These are phyloP conservation scores for Roridomyces roridus DNA, from an alignment of 768 basidiomycete species.

Conservation along the genomic window DNA sequence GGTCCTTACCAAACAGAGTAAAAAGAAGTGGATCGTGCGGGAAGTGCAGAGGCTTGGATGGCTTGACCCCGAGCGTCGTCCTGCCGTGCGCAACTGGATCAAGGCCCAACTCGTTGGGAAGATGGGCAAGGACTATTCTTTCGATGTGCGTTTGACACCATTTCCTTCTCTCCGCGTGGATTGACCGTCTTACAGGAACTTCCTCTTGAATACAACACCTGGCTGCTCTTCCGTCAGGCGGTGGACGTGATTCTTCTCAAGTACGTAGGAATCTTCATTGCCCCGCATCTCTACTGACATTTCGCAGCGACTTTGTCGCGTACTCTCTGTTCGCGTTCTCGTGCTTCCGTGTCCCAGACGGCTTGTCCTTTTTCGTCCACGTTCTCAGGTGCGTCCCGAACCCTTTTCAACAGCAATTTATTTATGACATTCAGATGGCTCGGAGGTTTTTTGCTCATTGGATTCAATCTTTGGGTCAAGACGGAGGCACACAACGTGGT, in stretches of 20 bases:
- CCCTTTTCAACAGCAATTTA: too few relatives aligned
- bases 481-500: constrained; percentile 97
- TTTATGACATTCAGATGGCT: too few relatives aligned
- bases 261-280: constrained; percentile 53
- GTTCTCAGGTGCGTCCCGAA: constrained; percentile 77
- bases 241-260: constrained; percentile 97
- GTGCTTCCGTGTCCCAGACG: constrained; percentile 86
- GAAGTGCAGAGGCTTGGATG: constrained; percentile 82
- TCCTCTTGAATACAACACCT: constrained; percentile 93
- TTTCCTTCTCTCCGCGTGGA: constrained; percentile 2
- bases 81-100: constrained; percentile 81
- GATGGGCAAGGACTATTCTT: constrained; percentile 94
- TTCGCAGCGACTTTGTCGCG: constrained; percentile 84
- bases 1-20: constrained; percentile 94
- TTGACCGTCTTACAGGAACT: constrained; percentile 61
- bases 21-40: constrained; percentile 91
- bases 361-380: constrained; percentile 75
- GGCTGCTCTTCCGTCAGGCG: constrained; percentile 94
- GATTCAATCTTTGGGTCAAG: constrained; percentile 98
- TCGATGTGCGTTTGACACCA: constrained; percentile 66
- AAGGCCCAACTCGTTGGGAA: constrained; percentile 84
- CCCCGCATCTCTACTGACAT: constrained; percentile 3
- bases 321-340: constrained; percentile 96
- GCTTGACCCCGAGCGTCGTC: constrained; percentile 78
- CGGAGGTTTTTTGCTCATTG: constrained; percentile 83